Conservation (phyloP, 768 basidiomycete genomes). For the Termitomyces sp. region DNA sequence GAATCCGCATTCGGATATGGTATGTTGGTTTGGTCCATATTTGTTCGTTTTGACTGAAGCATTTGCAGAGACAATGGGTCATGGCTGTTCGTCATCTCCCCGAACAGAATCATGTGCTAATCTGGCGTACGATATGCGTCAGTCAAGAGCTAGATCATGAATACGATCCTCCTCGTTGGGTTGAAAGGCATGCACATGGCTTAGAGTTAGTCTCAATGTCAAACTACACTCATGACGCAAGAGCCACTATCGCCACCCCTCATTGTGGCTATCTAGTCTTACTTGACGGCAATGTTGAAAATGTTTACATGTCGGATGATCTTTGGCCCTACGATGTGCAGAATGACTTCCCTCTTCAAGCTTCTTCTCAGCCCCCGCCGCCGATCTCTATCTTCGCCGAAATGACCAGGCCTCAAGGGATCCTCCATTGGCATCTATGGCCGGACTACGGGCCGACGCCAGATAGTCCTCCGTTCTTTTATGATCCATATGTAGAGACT, state of each 20-base stretch:
- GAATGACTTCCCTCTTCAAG: conserved; percentile 23
- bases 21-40: not conserved
- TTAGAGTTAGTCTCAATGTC: not conserved
- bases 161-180: not conserved
- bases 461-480: conserved; percentile 20
- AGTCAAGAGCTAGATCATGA: not conserved
- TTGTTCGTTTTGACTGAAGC: not conserved
- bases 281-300: conserved; percentile 1
- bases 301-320: conserved; percentile 36
- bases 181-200: not conserved
- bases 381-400: conserved; percentile 35
- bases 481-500: conserved; percentile 16
- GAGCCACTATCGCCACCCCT: not conserved
- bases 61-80: conserved; percentile 38
- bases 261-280: not conserved
- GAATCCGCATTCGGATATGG: not conserved
- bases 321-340: conserved; percentile 21
- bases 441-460: conserved; percentile 14
- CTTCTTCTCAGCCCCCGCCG: conserved; percentile 23
- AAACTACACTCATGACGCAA: not conserved
- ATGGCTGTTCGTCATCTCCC: conserved; percentile 48
- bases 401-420: conserved; percentile 20
- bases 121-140: conserved; percentile 35
- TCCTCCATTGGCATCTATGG: conserved; percentile 30
- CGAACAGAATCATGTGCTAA: conserved; percentile 42